These are phyloP conservation scores for Catharanthus roseus DNA, from an alignment of 257 asterid species.

Conservation along the genomic window DNA sequence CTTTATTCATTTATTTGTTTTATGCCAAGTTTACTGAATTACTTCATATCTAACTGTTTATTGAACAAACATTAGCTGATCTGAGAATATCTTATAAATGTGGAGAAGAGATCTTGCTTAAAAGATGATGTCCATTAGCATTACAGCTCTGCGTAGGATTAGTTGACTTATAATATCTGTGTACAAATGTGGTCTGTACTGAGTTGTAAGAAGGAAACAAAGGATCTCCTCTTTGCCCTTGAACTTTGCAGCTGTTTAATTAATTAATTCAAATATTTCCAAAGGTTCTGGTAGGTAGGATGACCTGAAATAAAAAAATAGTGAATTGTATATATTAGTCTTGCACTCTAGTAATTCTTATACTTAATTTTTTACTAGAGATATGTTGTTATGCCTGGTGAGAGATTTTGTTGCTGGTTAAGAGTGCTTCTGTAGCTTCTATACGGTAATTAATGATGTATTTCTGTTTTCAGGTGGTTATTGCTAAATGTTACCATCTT, in stretches of 20 bases:
- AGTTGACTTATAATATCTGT: no score
- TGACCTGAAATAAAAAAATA: no score
- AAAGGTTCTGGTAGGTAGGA: not conserved
- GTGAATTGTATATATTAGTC: not conserved
- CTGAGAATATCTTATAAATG: no score
- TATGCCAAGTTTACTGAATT: no score
- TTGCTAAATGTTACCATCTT: constrained; percentile 92
- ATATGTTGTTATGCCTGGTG: not conserved
- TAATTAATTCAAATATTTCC: not conserved
- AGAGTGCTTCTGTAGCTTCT: not conserved
- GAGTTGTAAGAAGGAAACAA: no score
- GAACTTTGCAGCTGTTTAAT: no score
- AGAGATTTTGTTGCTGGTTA: not conserved
- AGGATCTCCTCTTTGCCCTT: no score
- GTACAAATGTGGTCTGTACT: no score
- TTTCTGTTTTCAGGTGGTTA: constrained; percentile 65
- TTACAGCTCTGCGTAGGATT: not conserved
- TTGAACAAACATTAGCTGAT: not conserved
- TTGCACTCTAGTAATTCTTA: not conserved
- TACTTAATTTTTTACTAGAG: not conserved
- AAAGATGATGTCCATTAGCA: not conserved
- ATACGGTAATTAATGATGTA: not conserved
- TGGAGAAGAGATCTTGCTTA: no score
- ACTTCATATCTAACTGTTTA: not conserved
- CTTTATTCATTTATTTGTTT: no score